Base-by-base conservation (phyloP, 2,329 filamentous ascomycete species). In the Aspergillus japonicus region DNA sequence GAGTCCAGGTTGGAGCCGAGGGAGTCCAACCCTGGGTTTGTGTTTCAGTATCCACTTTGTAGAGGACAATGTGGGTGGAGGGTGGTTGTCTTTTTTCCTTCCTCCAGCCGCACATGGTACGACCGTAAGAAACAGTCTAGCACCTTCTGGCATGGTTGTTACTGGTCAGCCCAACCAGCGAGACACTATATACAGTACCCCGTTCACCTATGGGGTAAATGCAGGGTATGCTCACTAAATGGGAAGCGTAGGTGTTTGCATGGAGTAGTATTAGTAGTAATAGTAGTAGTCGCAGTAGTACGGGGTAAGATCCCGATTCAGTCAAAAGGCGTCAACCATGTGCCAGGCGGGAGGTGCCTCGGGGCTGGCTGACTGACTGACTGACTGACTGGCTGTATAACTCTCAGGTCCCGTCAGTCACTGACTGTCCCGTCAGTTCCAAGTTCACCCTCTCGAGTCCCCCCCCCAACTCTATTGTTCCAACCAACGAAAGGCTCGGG, bases 401-500 rank as follows among this genome's bases (percentile, higher is more conserved):
- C 23, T 23, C 23, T 23, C 23, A 3, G 23, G 23, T 23, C 23
- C 23, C 23, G 23, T 23, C 23, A 23, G 23, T 23, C 23, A 23
- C 23, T 23, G 23, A 3, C 23, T 23, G 23, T 21, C 21, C 21
- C 21, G 21, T 21, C 21, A 21, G 21, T 23, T 23, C 23, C 23
- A 23, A 23, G 23, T 23, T 21, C 21, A 21, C 23, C 23, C 23
- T 29, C 26, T 29, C 7, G 21, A 21, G 21, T 21, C 26, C 1
- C 6, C 26, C 8, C 26, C 26, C 26, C 26, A 29, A 29, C 26
- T 29, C 26, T 29, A 35, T 35, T 5, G 11, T 52, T 33, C 55
- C 57, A 50, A 55, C 69, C 69, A 71, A 60, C 65, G 63, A 70
- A 60, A 67, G 14, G 47, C 64, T 70, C 69, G 69, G 69, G 44